Conservation (phyloP, 768 basidiomycete species). For the Kondoa malvinella region DNA sequence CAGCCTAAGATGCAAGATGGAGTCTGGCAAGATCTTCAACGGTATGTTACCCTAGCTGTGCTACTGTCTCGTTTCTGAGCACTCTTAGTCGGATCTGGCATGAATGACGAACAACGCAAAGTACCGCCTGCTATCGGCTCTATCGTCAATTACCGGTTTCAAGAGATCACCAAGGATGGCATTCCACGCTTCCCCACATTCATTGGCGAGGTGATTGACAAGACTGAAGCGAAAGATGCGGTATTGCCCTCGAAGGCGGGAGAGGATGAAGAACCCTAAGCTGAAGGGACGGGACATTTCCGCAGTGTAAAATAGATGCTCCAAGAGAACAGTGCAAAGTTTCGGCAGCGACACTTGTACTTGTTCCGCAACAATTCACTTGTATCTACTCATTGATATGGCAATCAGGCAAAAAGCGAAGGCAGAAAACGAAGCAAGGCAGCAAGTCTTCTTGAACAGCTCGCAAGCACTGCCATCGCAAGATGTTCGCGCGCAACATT, state of each 20-base stretch:
- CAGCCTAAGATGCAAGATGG: conserved; percentile 22
- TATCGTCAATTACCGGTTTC: conserved; percentile 17
- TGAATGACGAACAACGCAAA: conserved; percentile 19
- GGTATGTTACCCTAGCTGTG: neutral
- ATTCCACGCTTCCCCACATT: conserved; percentile 24
- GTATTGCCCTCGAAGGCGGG: neutral
- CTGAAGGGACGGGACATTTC: no score
- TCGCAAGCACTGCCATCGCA: no score
- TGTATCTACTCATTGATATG: no score
- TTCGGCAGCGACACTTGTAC: no score
- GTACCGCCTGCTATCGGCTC: conserved; percentile 17
- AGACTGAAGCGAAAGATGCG: conserved; percentile 1
- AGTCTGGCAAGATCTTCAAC: conserved; percentile 11
- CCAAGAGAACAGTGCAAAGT: no score
- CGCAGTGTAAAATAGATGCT: no score
- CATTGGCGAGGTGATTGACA: conserved; percentile 5
- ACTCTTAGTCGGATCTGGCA: conserved; percentile 19
- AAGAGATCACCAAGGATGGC: conserved; percentile 18
- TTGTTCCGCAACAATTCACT: no score
- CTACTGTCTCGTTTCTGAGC: neutral
- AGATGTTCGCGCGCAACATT: no score
- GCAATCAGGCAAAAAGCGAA: no score
- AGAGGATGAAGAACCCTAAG: neutral
- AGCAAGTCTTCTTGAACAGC: no score
- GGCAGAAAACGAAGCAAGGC: no score